A percentile compares a stretch with the other conserved stretches of the same genome.
phyloP scores from a whole-genome alignment of 2,329 filamentous ascomycete species.

The Seiridium cupressi region DNA sequence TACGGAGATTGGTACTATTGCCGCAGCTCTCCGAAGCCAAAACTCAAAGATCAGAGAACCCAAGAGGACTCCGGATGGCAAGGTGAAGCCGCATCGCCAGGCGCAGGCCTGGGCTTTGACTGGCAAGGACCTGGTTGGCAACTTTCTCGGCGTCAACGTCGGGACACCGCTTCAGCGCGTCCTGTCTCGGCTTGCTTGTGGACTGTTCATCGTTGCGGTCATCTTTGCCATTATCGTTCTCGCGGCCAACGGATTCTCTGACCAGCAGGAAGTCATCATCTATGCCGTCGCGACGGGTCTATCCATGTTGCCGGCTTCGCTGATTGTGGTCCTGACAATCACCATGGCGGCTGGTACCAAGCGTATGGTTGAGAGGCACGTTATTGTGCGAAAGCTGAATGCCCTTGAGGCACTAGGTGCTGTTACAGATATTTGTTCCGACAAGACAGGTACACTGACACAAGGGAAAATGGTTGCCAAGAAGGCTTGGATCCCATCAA shows the following conservation, averaged over 20 bases:
- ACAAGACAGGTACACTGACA: slow-evolving; percentile 60
- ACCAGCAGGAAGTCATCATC: slow-evolving; percentile 59
- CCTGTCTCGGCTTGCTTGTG: slow-evolving; percentile 63
- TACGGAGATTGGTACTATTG: slow-evolving; percentile 65
- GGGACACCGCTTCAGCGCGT: slow-evolving; percentile 70
- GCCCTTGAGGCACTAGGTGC: slow-evolving; percentile 60
- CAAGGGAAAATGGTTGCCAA: slow-evolving; percentile 64
- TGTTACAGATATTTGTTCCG: slow-evolving; percentile 55
- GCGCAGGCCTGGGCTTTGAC: slow-evolving; percentile 46
- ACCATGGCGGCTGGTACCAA: slow-evolving; percentile 62
- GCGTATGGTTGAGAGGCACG: slow-evolving; percentile 54
- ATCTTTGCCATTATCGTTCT: slow-evolving; percentile 69
- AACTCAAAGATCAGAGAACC: slow-evolving; percentile 50
- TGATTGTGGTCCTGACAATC: slow-evolving; percentile 67
- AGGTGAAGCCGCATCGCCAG: slow-evolving; percentile 52
- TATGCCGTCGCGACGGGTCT: slow-evolving; percentile 59
- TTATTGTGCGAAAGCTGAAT: slow-evolving; percentile 57
- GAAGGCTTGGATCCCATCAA: slow-evolving; percentile 56
- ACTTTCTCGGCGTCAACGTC: slow-evolving; percentile 65
- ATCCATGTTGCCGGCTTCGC: slow-evolving; percentile 59
- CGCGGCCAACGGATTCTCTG: slow-evolving; percentile 58
- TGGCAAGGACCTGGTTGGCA: slow-evolving; percentile 54
- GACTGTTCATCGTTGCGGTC: slow-evolving; percentile 66
- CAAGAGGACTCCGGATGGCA: slow-evolving; percentile 50
- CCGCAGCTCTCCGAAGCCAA: slow-evolving; percentile 55